Conservation (phyloP, 352 stramenopile genomes). For the Phytophthora rubi region DNA sequence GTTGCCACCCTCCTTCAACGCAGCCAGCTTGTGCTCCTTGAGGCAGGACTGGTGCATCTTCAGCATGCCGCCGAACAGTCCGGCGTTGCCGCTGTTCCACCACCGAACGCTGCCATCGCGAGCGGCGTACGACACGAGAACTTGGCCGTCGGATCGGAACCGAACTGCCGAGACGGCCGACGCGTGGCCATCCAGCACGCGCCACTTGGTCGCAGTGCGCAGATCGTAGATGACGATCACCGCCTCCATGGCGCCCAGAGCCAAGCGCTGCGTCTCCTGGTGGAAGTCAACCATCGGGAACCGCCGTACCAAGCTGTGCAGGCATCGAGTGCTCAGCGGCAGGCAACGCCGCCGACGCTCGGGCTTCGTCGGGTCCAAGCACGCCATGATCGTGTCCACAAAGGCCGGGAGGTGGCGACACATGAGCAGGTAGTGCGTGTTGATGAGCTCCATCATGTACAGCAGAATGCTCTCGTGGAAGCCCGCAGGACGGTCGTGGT, state of each 20-base stretch:
- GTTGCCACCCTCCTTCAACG: conserved; percentile 48
- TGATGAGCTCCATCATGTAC: conserved; percentile 84
- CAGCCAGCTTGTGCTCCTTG: conserved; percentile 80
- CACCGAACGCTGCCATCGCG: conserved; percentile 80
- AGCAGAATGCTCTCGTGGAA: conserved; percentile 81
- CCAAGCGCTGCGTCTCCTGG: conserved; percentile 85
- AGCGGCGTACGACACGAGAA: conserved; percentile 85
- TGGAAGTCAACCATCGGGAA: conserved; percentile 92
- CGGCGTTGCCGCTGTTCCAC: conserved; percentile 86
- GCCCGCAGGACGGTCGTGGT: conserved; percentile 62
- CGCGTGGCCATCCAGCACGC: conserved; percentile 82
- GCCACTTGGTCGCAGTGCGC: conserved; percentile 88
- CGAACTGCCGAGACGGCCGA: conserved; percentile 73
- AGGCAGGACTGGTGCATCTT: conserved; percentile 90
- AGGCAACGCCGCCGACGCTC: conserved; percentile 82
- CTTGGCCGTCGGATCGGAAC: conserved; percentile 78
- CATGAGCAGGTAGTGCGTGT: conserved; percentile 86
- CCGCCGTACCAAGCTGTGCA: conserved; percentile 81
- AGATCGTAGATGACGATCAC: conserved; percentile 91
- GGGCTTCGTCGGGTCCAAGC: conserved; percentile 85
- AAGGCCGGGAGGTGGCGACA: conserved; percentile 82
- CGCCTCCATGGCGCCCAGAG: conserved; percentile 86
- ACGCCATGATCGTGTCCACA: conserved; percentile 87
- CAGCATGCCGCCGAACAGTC: conserved; percentile 83
- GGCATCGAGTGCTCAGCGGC: conserved; percentile 74